phyloP scores from a whole-genome alignment of 805 yeast species.

The Hanseniaspora lachancei region DNA sequence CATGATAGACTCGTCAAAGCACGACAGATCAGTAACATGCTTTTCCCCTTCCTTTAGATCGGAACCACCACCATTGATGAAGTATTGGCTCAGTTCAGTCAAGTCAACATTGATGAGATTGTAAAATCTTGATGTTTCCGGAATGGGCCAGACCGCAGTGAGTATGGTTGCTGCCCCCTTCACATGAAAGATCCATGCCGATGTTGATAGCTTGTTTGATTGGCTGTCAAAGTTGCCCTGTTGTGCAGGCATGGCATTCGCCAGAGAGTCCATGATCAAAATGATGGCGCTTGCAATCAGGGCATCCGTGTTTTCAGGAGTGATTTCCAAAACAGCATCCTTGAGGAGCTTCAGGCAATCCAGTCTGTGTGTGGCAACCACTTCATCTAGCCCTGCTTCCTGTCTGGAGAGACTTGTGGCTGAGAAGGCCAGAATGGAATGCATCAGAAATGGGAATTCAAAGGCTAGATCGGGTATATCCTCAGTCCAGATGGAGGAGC shows the following conservation, averaged over 20 bases:
- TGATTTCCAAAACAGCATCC: conserved; percentile 74
- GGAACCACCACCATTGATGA: conserved; percentile 20
- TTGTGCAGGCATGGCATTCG: conserved; percentile 56
- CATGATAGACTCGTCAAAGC: conserved; percentile 74
- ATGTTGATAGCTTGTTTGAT: conserved; percentile 45
- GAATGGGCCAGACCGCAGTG: conserved; percentile 91
- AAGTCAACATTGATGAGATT: conserved; percentile 72
- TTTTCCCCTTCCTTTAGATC: conserved; percentile 1
- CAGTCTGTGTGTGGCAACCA: conserved; percentile 74
- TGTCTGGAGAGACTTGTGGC: conserved; percentile 81
- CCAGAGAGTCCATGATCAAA: conserved; percentile 82
- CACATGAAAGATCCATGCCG: conserved; percentile 95
- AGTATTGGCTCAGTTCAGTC: conserved; percentile 66
- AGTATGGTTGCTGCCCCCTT: conserved; percentile 93
- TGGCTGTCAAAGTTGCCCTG: conserved; percentile 2
- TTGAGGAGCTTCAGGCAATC: conserved; percentile 71
- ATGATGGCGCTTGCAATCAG: conserved; percentile 83
- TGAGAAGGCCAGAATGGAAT: conserved; percentile 75
- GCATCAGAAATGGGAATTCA: conserved; percentile 82
- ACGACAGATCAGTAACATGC: conserved; percentile 43
- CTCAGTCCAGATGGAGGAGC: conserved; percentile 59
- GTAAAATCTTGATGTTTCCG: conserved; percentile 51
- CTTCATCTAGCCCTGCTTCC: conserved; percentile 61
- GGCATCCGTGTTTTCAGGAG: conserved; percentile 80
- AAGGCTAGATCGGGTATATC: conserved; percentile 84